Conservation (phyloP, 305 asterid genomes). For the Salvia sclarea region DNA sequence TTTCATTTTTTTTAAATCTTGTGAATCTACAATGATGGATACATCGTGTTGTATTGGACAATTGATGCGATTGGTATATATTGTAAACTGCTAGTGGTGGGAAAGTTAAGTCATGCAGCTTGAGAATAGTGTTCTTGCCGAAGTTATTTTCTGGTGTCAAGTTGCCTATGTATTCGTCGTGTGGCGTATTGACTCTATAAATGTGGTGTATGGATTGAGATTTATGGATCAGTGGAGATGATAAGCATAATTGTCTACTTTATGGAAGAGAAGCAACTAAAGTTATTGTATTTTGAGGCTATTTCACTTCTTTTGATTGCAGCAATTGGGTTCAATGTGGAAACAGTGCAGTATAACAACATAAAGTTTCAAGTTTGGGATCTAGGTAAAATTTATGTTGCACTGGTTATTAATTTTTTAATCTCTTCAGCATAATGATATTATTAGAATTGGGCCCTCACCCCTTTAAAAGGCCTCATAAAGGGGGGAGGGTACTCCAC, state of each 20-base stretch:
- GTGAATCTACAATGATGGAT: slow-evolving; percentile 11
- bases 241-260: not conserved
- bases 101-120: not conserved
- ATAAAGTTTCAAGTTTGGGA: slow-evolving; percentile 99
- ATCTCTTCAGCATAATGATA: not conserved
- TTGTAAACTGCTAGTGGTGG: not conserved
- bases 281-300: slow-evolving; percentile 3
- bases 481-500: no score
- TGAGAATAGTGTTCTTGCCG: slow-evolving; percentile 17
- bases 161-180: not conserved
- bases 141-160: not conserved
- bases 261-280: not conserved
- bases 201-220: not conserved
- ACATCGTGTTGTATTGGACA: not conserved
- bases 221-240: slow-evolving; percentile 24
- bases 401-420: not conserved
- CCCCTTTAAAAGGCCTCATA: no score
- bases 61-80: not conserved
- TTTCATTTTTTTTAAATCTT: not conserved
- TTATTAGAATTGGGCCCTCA: no score
- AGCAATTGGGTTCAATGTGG: slow-evolving; percentile 99
- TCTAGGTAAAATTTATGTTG: slow-evolving; percentile 55
- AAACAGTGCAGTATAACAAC: slow-evolving; percentile 89
- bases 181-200: not conserved
- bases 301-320: slow-evolving; percentile 42